Evolutionary conservation across 192 early-diverging fungal species (phyloP), one percentile per base, ranked within the genome.

Genomic region (Rhizoclosmatium globosum): DNA sequence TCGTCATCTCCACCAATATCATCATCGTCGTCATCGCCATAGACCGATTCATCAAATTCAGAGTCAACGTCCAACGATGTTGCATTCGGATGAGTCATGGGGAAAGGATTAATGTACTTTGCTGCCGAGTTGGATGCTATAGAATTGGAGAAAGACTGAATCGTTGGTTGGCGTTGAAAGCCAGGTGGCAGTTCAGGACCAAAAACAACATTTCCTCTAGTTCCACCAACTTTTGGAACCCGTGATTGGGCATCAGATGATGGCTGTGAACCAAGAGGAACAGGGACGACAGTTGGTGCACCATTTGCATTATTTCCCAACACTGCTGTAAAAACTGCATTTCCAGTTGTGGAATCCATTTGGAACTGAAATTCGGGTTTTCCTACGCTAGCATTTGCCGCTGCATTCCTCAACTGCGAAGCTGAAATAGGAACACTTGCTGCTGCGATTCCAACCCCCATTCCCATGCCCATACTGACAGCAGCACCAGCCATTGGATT

Each of bases 121-220:
- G 53, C 38, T 6, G 46, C 6, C 39, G 72, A 47, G 7, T 17
- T 4, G 17, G 71, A n/a, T 39, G 38, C 6, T 31, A 31, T 31
- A 31, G 31, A 31, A 31, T 31, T 31, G 31, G 31, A 31, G 31
- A 31, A 31, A 31, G 31, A 31, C 31, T 31, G 31, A 31, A 31
- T 31, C 19, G 57, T 9, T 31, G 23, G 38, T 7, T 62, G 60
- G 7, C 56, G 70, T 31, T 60, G n/a, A 45, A 74, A 74, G 17
- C 44, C 47, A 21, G 72, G 72, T 11, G 72, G 72, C n/a, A 74
- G 59, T 46, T 74, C 72, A 45, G 72, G 72, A 11, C 72, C 72
- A 39, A 62, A 74, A 64, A 74, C 19, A 4, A 74, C 46, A 23
- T 7, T 23, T 38, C 31, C 21, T 56, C 53, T 71, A 23, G 7